A percentile compares a stretch with the other conserved stretches of the same genome.
These are phyloP conservation scores for Blastocladiella britannica DNA, from an alignment of 192 early-diverging fungal genomes.

Conservation along the genomic window DNA sequence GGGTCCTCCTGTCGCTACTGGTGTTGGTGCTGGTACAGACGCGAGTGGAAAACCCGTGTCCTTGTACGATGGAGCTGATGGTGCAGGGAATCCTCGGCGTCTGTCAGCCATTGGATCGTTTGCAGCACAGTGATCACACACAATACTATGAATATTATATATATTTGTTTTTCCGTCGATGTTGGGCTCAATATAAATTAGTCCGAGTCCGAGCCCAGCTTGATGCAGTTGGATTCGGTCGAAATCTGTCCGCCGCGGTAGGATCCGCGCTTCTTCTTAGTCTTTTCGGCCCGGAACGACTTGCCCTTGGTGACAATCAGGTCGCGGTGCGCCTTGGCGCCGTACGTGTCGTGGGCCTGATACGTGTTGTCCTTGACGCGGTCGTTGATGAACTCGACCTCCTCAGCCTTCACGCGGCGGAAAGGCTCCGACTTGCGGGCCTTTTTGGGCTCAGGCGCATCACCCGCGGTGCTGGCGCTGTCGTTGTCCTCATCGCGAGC, in stretches of 20 bases:
- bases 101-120: no score
- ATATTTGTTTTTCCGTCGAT: no score
- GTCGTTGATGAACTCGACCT: slow-evolving; percentile 59
- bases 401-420: slow-evolving; percentile 57
- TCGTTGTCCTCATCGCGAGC: not conserved
- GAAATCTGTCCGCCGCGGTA: slow-evolving; percentile 85
- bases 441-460: slow-evolving; percentile 7
- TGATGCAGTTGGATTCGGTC: slow-evolving; percentile 66
- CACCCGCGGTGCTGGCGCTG: slow-evolving; percentile 4
- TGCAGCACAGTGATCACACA: no score
- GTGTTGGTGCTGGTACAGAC: no score
- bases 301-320: slow-evolving; percentile 75
- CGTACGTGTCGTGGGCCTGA: slow-evolving; percentile 58
- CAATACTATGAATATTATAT: no score
- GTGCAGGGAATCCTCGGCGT: no score
- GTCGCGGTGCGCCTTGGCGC: slow-evolving; percentile 80
- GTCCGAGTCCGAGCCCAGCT: no score
- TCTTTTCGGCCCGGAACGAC: slow-evolving; percentile 85
- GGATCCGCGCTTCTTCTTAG: slow-evolving; percentile 88
- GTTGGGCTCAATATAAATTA: no score
- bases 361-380: slow-evolving; percentile 70
- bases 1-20: no score
- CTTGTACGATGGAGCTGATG: no score
- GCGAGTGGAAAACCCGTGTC: no score
- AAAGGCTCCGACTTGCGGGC: slow-evolving; percentile 42